Evolutionary conservation across 2,329 filamentous ascomycete species (phyloP), one percentile per base, ranked within the genome.

Genomic region (Pseudogymnoascus sp.): DNA sequence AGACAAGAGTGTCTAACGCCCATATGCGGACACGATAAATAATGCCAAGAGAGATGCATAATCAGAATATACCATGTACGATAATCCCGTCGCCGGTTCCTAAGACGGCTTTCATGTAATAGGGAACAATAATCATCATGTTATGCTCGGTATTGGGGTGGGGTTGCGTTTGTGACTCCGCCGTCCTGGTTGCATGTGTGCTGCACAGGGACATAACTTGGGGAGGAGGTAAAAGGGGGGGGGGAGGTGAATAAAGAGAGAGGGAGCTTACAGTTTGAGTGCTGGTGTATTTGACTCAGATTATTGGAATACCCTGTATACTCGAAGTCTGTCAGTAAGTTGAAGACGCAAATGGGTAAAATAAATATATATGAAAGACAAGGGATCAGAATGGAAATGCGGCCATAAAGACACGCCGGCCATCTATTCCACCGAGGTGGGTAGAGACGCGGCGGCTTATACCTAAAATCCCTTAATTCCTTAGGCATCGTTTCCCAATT

Each of bases 391-490:
- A 32, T 54, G 47, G 47, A 54, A 32, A 25, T 54, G 47, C 47
- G 47, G 47, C 47, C 47, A 54, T 54, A n/a, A 54, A 54, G 28
- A 54, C 47, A 2, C 9, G 47, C 25, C n/a, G 47, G 28, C 47
- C 28, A 12, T 32, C 41, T 28, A n/a, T 47, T 47, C 12, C 41
- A 43, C 39, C 14, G 18, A 43, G 1, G 39, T 43, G 39, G 39
- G 20, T 28, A 47, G 47, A 30, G 47, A 9, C 47, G 32, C 28
- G n/a, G 28, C 25, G 25, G 47, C 25, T 32, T 54, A 18, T 16
- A 54, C 47, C 47, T 54, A 54, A 54, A 54, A 54, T 54, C 47
- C 47, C 47, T 54, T 54, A 54, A 54, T 54, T 54, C 47, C 47
- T 54, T 54, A 54, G 47, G 28, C 47, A 54, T 54, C 47, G 25